phyloP scores from a whole-genome alignment of 148 eudicot species.

The Vaccinium macrocarpon region DNA sequence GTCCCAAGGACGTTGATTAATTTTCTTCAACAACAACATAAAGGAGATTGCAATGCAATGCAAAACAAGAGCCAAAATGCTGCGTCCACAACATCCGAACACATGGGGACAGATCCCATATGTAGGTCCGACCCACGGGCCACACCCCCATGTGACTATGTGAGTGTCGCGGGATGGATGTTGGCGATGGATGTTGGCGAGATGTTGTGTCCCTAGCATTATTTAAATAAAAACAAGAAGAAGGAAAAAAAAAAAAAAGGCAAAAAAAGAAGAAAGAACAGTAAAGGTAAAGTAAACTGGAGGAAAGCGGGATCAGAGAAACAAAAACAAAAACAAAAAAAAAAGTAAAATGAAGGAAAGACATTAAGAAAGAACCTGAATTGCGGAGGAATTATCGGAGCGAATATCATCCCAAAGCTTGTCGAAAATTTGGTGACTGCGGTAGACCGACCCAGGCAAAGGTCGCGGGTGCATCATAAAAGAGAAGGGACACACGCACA shows the following conservation, averaged over 20 bases:
- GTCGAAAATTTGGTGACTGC: conserved; percentile 51
- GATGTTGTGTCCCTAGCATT: too few relatives aligned
- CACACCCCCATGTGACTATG: too few relatives aligned
- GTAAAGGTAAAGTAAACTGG: background rate
- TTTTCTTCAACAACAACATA: background rate
- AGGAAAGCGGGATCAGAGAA: background rate
- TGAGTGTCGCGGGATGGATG: too few relatives aligned
- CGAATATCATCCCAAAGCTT: conserved; percentile 49
- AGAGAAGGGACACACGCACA: conserved; percentile 51
- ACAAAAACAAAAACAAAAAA: background rate
- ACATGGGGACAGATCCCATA: too few relatives aligned
- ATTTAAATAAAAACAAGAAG: background rate
- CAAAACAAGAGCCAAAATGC: background rate
- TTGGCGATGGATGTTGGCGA: too few relatives aligned
- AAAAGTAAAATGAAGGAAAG: background rate
- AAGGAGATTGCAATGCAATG: background rate
- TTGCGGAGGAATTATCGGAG: conserved; percentile 37
- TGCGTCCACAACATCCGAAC: too few relatives aligned
- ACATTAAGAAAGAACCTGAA: conserved; percentile 38
- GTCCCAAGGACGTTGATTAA: too few relatives aligned
- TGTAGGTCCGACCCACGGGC: too few relatives aligned
- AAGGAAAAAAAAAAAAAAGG: background rate
- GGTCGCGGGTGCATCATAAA: conserved; percentile 39
- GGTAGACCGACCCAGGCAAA: conserved; percentile 65
- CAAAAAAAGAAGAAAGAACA: background rate